phyloP scores from a whole-genome alignment of 2,329 filamentous ascomycete species.

The Alternaria arborescens region DNA sequence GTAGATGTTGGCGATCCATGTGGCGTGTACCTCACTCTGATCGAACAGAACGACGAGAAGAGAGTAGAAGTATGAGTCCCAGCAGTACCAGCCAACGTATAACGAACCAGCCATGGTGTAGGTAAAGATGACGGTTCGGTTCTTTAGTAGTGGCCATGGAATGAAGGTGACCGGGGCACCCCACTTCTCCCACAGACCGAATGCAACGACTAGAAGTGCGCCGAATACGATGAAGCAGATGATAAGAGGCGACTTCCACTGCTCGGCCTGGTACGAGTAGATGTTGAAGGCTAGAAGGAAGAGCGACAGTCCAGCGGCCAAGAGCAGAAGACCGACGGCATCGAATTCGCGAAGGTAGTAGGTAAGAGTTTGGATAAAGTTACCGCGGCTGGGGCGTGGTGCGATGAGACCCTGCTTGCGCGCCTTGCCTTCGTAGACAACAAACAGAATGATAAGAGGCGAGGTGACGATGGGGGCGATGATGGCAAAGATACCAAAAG shows the following conservation, averaged over 20 bases:
- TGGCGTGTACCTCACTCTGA: conserved; percentile 43
- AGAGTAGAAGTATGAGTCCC: conserved; percentile 55
- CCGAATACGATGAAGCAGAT: conserved; percentile 55
- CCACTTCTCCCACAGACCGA: conserved; percentile 54
- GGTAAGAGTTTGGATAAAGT: conserved; percentile 55
- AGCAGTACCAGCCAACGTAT: conserved; percentile 49
- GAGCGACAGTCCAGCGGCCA: conserved; percentile 68
- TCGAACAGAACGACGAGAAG: conserved; percentile 53
- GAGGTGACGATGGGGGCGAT: conserved; percentile 67
- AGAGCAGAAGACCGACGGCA: conserved; percentile 66
- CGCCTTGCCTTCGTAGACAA: conserved; percentile 68
- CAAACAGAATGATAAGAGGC: conserved; percentile 68
- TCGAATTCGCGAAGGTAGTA: conserved; percentile 72
- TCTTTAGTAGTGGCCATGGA: conserved; percentile 58
- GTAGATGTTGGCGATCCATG: conserved; percentile 54
- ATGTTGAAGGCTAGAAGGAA: conserved; percentile 76
- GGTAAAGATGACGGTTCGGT: conserved; percentile 63
- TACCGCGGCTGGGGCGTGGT: conserved; percentile 58
- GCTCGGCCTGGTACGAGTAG: conserved; percentile 40
- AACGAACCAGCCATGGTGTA: conserved; percentile 58
- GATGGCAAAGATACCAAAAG: conserved; percentile 72
- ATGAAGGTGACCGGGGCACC: conserved; percentile 54
- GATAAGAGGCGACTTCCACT: conserved; percentile 51
- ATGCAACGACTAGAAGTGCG: conserved; percentile 46
- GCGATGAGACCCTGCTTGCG: conserved; percentile 62